Conservation (phyloP, 2,329 filamentous ascomycete genomes). For the Venturia pyrina region DNA sequence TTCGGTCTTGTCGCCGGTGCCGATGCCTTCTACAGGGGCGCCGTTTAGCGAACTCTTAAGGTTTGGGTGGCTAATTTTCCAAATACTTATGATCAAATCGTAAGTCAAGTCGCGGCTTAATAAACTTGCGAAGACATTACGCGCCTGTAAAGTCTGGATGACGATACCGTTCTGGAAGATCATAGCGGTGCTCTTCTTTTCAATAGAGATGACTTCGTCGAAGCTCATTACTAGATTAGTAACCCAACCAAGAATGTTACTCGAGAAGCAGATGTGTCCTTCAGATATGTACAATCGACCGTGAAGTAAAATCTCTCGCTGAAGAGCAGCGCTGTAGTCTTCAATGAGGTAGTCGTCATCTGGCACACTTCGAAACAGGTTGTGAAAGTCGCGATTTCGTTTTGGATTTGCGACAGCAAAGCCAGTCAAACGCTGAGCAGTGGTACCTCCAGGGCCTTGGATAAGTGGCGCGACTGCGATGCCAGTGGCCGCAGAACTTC, state of each 20-base stretch:
- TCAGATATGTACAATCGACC: slow-evolving; percentile 93
- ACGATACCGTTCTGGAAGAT: slow-evolving; percentile 96
- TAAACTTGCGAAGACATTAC: slow-evolving; percentile 92
- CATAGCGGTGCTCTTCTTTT: slow-evolving; percentile 91
- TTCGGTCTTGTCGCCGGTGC: slow-evolving; percentile 81
- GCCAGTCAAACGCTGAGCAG: slow-evolving; percentile 47
- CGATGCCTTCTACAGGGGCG: slow-evolving; percentile 60
- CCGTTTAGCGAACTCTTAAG: slow-evolving; percentile 87
- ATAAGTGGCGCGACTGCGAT: slow-evolving; percentile 64
- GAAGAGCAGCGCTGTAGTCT: slow-evolving; percentile 93
- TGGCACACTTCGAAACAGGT: slow-evolving; percentile 87
- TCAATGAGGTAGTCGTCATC: slow-evolving; percentile 98
- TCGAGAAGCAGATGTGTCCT: slow-evolving; percentile 95
- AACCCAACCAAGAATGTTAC: slow-evolving; percentile 97
- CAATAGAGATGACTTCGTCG: slow-evolving; percentile 91
- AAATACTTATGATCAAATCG: slow-evolving; percentile 93
- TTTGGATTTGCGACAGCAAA: slow-evolving; percentile 96
- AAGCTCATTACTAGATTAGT: slow-evolving; percentile 97
- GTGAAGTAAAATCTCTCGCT: slow-evolving; percentile 89
- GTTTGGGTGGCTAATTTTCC: slow-evolving; percentile 92
- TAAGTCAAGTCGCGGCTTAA: slow-evolving; percentile 92
- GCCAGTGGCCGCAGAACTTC: slow-evolving; percentile 60
- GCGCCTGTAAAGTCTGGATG: slow-evolving; percentile 89
- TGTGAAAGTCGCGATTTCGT: slow-evolving; percentile 90
- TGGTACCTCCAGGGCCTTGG: slow-evolving; percentile 23